phyloP scores from a whole-genome alignment of 768 basidiomycete genomes.

The Suillus subaureus region DNA sequence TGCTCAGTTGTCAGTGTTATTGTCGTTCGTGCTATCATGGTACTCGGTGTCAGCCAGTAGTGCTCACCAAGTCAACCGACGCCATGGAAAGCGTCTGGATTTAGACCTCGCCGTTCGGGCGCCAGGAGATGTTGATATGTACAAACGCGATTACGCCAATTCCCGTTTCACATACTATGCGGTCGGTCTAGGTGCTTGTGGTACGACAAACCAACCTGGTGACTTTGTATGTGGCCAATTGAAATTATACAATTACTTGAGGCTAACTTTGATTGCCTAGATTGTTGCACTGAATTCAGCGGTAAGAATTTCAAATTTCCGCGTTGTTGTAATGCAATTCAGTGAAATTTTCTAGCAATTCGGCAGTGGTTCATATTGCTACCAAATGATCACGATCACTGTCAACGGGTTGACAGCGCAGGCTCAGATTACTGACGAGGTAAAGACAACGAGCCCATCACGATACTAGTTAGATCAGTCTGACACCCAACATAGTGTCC shows the following conservation, averaged over 20 bases:
- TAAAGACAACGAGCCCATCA: conserved; percentile 26
- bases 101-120: conserved; percentile 27
- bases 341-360: conserved; percentile 50
- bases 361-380: conserved; percentile 54
- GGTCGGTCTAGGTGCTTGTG: conserved; percentile 48
- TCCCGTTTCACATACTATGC: conserved; percentile 41
- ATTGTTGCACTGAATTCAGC: conserved; percentile 50
- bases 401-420: conserved; percentile 56
- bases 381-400: conserved; percentile 60
- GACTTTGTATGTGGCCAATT: conserved; percentile 37
- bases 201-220: conserved; percentile 23
- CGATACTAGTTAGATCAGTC: background rate
- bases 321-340: background rate
- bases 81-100: conserved; percentile 23
- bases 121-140: conserved; percentile 24
- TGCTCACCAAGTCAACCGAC: conserved; percentile 24
- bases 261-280: conserved; percentile 30
- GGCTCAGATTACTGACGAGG: conserved; percentile 67
- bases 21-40: conserved; percentile 22
- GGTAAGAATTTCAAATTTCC: conserved; percentile 16
- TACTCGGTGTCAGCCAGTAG: conserved; percentile 22
- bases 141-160: conserved; percentile 22
- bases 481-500: conserved; percentile 51
- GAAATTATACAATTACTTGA: background rate
- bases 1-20: conserved; percentile 19